These are phyloP conservation scores for Aspergillus tamarii DNA, from an alignment of 2,329 filamentous ascomycete genomes.

Conservation along the genomic window DNA sequence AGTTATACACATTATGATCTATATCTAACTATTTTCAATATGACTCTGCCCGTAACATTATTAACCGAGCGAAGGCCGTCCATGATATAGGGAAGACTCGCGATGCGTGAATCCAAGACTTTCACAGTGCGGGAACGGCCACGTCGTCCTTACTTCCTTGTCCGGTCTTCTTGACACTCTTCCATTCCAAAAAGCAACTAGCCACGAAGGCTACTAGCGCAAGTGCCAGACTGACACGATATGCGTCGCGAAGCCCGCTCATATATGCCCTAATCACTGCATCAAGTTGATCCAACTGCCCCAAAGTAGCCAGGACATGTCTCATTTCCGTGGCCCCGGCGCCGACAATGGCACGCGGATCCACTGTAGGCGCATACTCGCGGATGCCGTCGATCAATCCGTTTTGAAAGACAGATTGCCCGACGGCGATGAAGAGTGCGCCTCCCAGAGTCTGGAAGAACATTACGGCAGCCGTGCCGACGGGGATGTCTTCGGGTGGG, in stretches of 20 bases:
- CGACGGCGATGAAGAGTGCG: slow-evolving; percentile 55
- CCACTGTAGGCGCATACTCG: slow-evolving; percentile 1
- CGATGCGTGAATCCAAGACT: neutral
- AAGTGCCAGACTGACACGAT: slow-evolving; percentile 26
- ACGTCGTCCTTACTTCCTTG: neutral
- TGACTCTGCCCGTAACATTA: too few relatives aligned
- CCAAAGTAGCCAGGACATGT: slow-evolving; percentile 12
- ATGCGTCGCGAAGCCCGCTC: slow-evolving; percentile 23
- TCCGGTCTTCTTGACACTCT: slow-evolving; percentile 25
- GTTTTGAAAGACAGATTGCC: slow-evolving; percentile 56
- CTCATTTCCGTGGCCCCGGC: slow-evolving; percentile 26
- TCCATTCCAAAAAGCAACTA: slow-evolving; percentile 28
- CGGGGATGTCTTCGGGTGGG: slow-evolving; percentile 35
- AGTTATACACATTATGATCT: neutral
- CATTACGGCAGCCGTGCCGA: slow-evolving; percentile 40
- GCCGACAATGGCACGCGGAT: slow-evolving; percentile 18
- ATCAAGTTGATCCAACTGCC: slow-evolving; percentile 19
- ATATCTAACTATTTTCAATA: neutral
- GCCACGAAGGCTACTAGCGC: slow-evolving; percentile 22
- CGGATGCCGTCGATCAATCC: slow-evolving; percentile 44
- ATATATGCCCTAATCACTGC: slow-evolving; percentile 26
- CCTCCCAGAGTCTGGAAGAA: slow-evolving; percentile 45
- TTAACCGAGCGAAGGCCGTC: too few relatives aligned
- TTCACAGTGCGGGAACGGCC: neutral
- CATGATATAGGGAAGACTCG: too few relatives aligned